phyloP scores from a whole-genome alignment of 176 grass and related monocot genomes.

The barley (Hordeum vulgare) region DNA sequence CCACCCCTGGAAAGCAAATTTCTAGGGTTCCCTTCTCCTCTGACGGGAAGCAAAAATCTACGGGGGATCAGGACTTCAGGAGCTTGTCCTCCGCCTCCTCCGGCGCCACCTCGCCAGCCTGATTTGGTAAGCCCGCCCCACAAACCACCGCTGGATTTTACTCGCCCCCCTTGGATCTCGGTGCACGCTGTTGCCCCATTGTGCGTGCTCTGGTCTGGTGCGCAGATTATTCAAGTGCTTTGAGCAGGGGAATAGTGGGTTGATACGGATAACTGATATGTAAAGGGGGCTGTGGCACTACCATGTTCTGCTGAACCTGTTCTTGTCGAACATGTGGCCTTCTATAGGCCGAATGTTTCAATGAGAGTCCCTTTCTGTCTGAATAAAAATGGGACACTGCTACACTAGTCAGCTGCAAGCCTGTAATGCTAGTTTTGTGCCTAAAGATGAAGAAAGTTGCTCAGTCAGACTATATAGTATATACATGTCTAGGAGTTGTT shows the following conservation, averaged over 20 bases:
- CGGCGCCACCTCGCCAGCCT: not conserved
- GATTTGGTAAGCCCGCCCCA: not conserved
- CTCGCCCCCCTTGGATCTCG: not conserved
- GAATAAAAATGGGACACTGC: not conserved
- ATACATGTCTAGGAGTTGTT: not conserved
- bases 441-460: not conserved
- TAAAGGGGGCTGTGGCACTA: not conserved
- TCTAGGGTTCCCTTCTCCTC: not conserved
- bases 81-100: not conserved
- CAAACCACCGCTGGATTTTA: not conserved
- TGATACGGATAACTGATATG: not conserved
- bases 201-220: not conserved
- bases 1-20: not conserved
- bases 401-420: not conserved
- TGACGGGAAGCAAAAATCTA: not conserved
- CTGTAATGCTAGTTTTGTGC: not conserved
- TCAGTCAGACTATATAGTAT: not conserved
- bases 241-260: not conserved
- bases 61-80: not conserved
- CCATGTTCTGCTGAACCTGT: not conserved
- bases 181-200: not conserved
- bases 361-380: not conserved
- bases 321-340: not conserved
- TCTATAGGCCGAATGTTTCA: not conserved
- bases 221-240: not conserved